Evolutionary conservation across 192 early-diverging fungal species (phyloP), one percentile per base, ranked within the genome.

Genomic region (Mortierella alpina): DNA sequence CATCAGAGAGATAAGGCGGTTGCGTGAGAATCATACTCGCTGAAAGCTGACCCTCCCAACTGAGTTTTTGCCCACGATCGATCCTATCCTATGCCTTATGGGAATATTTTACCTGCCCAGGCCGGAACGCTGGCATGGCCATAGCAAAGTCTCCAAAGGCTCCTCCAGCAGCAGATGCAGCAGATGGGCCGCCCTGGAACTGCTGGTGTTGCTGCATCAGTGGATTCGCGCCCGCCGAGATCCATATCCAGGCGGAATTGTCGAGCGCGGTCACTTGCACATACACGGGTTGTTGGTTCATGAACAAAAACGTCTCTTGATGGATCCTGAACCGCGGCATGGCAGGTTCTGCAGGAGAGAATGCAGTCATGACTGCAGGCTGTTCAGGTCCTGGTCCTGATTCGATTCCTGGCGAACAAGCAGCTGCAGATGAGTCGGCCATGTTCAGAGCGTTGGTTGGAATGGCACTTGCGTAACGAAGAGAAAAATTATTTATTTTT

Each of bases 111-210:
- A 64, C 74, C 67, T 76, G 66, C 31, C 74, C 74, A 50, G 74
- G 22, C 42, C 74, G 52, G 48, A 63, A 62, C 0, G 61, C 49
- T 20, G 74, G 74, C 74, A 76, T 76, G 2, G 67, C 64, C 66
- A 76, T 69, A 10, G 74, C 74, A 53, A 70, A 66, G 18, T 77
- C 75, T 46, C 75, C 75, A 60, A 77, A 77, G 41, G 62, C 55
- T 9, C 72, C 72, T 40, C 55, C 39, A n/a, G 57, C 58, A 4
- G 46, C 62, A 17, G 15, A 11, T 45, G 60, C 50, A 53, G 63
- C 31, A 22, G 49, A 31, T 51, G 62, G 6, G 8, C 44, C 51
- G 60, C 58, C 14, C 22, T n/a, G 9, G 48, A 23, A 31, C 13
- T 52, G 39, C 14, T 23, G 18, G n/a, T 66, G 63, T 15, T 76